A percentile compares a stretch with the other conserved stretches of the same genome.
phyloP scores from a whole-genome alignment of 2,329 filamentous ascomycete genomes.

The Sarocladiaceae sp. region DNA sequence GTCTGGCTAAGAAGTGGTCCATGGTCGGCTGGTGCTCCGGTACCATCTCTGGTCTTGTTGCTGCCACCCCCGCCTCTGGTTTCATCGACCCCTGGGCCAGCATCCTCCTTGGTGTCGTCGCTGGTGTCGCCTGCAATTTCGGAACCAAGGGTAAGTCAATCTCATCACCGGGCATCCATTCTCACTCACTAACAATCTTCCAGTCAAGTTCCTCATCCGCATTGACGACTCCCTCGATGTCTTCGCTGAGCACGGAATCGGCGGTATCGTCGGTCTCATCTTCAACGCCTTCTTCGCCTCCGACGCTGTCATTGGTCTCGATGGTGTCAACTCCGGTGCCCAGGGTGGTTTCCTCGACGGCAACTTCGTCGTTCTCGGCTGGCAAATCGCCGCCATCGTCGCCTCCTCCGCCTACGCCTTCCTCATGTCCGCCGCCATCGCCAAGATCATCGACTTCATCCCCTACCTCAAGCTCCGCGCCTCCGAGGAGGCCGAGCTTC shows the following conservation, averaged over 20 bases:
- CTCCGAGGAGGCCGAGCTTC: constrained; percentile 75
- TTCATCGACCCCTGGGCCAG: constrained; percentile 66
- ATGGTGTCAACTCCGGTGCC: constrained; percentile 68
- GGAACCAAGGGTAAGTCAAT: constrained; percentile 49
- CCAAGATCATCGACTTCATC: constrained; percentile 69
- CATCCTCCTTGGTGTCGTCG: constrained; percentile 60
- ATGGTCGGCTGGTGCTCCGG: constrained; percentile 72
- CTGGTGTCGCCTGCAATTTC: constrained; percentile 66
- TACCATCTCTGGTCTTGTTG: constrained; percentile 66
- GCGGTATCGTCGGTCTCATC: constrained; percentile 64
- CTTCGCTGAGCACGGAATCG: constrained; percentile 67
- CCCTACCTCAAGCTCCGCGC: constrained; percentile 77
- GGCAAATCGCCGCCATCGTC: constrained; percentile 73
- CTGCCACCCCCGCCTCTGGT: constrained; percentile 65
- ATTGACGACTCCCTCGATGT: constrained; percentile 71
- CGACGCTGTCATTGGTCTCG: constrained; percentile 67
- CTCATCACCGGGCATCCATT: not conserved
- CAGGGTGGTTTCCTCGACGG: constrained; percentile 71
- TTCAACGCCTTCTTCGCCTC: constrained; percentile 72
- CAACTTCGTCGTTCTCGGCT: constrained; percentile 71
- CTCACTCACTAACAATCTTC: constrained; percentile 13
- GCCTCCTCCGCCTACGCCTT: constrained; percentile 67
- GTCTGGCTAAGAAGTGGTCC: constrained; percentile 89
- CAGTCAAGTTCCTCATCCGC: constrained; percentile 56
- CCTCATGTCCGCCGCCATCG: constrained; percentile 67